phyloP scores from a whole-genome alignment of 495 filamentous ascomycete genomes.

The Aspergillus funiculosus region DNA sequence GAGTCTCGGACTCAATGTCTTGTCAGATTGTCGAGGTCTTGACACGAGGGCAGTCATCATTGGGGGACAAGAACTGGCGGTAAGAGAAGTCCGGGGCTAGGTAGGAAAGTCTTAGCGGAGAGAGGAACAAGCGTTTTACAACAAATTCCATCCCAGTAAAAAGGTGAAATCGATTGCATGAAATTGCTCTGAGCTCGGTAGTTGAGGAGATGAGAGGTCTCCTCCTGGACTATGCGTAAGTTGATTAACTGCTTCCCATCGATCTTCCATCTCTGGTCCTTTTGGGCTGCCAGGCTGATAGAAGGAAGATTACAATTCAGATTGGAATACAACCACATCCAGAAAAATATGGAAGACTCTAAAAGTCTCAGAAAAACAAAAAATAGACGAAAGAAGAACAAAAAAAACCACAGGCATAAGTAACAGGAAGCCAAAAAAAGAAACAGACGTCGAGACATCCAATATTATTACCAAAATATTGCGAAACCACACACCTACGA shows the following conservation, averaged over 20 bases:
- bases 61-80: slow-evolving; percentile 22
- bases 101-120: slow-evolving; percentile 17
- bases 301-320: neutral
- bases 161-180: slow-evolving; percentile 5
- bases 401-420: too few relatives aligned
- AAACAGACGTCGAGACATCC: too few relatives aligned
- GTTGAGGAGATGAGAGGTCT: too few relatives aligned
- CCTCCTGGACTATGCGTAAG: too few relatives aligned
- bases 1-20: neutral
- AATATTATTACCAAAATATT: neutral
- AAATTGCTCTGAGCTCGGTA: slow-evolving; percentile 1
- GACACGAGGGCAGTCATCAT: slow-evolving; percentile 18
- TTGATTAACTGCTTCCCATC: too few relatives aligned
- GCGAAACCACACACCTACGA: slow-evolving; percentile 10
- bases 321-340: neutral
- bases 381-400: slow-evolving; percentile 1
- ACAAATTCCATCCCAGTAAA: slow-evolving; percentile 6
- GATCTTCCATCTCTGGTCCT: too few relatives aligned
- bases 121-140: slow-evolving; percentile 12
- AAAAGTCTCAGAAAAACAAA: slow-evolving; percentile 1
- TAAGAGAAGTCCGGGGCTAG: slow-evolving; percentile 17
- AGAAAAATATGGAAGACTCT: neutral
- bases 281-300: neutral
- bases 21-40: slow-evolving; percentile 11
- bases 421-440: slow-evolving; percentile 9